Base-by-base conservation (phyloP, 805 yeast genomes). In the Pichia kluyveri region DNA sequence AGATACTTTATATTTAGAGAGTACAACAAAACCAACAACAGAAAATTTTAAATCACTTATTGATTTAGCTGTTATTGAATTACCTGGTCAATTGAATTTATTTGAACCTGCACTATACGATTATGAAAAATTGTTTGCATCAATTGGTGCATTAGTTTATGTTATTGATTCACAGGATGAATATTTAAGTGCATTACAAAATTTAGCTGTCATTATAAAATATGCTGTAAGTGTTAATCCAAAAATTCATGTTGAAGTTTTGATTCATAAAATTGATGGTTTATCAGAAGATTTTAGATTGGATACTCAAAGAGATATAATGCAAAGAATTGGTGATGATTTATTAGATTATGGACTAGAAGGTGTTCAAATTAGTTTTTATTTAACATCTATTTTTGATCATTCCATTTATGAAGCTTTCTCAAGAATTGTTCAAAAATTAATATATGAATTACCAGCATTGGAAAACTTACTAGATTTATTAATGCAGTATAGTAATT, bases 161-260 rank as follows among this genome's bases (percentile, higher is more conserved):
- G 96, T 93, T 39, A 89, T 93, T 52, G 99, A 93, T 66, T 79
- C 90, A 11, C 97, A 89, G 63, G 98, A 91, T 68, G 99, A 93
- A 63, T 93, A 93, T 65, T 69, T 90, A 54, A 84, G 88, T 64
- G 96, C 98, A 0, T 73, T 93, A 42, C 88, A 95, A 28, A 90
- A 89, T 60, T 69, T 93, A 43, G 87, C 91, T 5, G 83, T 83
- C 73, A 88, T 93, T 52, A 83, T 90, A 50, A 93, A 86, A 60
- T 85, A 82, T 57, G 97, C 96, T 0, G 80, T 84, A 60, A 80
- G 82, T 57, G 83, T 84, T 39, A 88, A 90, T 58, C 96, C 96
- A 4, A 72, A 72, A 37, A 83, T 91, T 43, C 87, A 89, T 60
- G 83, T 93, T 44, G 99, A 93, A 65, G 96, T 91, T 3, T 73